Conservation (phyloP, 1,284 basidiomycete genomes). For the Cryptococcus sp. region DNA sequence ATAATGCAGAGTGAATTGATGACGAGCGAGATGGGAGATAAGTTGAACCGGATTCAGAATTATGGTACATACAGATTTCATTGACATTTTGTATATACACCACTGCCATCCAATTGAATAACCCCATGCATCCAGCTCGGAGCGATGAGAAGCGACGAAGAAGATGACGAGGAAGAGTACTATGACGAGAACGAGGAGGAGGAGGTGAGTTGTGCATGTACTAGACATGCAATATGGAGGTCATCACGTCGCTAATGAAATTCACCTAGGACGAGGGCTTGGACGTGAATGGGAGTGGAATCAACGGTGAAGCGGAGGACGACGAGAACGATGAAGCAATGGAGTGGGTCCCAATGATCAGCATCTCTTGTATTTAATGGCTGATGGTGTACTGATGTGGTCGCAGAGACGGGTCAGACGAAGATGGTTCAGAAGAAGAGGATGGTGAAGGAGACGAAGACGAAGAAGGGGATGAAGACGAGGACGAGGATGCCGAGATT, state of each 20-base stretch:
- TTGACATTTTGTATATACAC: slow-evolving; percentile 6
- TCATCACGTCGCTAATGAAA: background rate
- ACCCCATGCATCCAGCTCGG: slow-evolving; percentile 5
- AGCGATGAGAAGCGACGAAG: slow-evolving; percentile 41
- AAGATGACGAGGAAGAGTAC: slow-evolving; percentile 48
- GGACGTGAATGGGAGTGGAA: slow-evolving; percentile 2
- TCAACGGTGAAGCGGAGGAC: slow-evolving; percentile 19
- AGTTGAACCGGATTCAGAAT: background rate
- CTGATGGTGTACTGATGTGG: background rate
- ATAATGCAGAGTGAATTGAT: background rate
- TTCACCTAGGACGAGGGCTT: slow-evolving; percentile 14
- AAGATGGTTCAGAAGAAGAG: slow-evolving; percentile 20
- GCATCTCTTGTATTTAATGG: background rate
- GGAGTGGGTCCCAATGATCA: slow-evolving; percentile 10
- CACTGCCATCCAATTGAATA: slow-evolving; percentile 1
- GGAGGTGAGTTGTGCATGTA: slow-evolving; percentile 18
- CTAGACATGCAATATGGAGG: no score
- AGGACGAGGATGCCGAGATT: slow-evolving; percentile 25
- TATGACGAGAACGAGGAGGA: slow-evolving; percentile 36
- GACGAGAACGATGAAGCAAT: slow-evolving; percentile 18
- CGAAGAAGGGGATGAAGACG: slow-evolving; percentile 24
- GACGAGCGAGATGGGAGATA: slow-evolving; percentile 1
- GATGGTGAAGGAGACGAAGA: slow-evolving; percentile 27
- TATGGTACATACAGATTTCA: background rate
- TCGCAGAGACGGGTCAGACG: slow-evolving; percentile 23